These are phyloP conservation scores for Fusarium albidum DNA, from an alignment of 2,329 filamentous ascomycete genomes.

Conservation along the genomic window DNA sequence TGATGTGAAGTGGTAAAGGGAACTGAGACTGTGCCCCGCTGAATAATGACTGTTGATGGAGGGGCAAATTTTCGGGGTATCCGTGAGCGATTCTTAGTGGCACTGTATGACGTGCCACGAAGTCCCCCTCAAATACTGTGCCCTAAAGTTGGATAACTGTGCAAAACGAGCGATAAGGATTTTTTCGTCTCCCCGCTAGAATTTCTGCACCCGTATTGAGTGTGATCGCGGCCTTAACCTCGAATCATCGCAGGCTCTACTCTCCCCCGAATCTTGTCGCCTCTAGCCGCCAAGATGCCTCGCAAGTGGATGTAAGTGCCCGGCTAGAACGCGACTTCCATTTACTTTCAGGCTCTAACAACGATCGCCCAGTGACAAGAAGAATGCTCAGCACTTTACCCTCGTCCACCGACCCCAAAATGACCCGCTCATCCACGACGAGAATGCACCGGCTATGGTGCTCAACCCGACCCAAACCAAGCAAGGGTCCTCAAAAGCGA, in stretches of 20 bases:
- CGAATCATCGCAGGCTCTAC: constrained; percentile 17
- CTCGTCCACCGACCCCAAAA: constrained; percentile 97
- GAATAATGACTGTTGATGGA: constrained; percentile 54
- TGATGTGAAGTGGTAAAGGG: constrained; percentile 28
- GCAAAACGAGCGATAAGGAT: constrained; percentile 36
- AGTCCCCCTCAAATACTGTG: constrained; percentile 38
- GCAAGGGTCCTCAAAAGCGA: constrained; percentile 55
- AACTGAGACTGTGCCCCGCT: constrained; percentile 41
- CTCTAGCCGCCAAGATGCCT: constrained; percentile 67
- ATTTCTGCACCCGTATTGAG: constrained; percentile 42
- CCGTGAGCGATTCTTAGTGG: constrained; percentile 16
- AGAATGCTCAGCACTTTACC: constrained; percentile 89
- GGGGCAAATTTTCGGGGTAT: constrained; percentile 56
- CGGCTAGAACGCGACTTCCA: background rate
- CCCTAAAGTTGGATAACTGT: constrained; percentile 42
- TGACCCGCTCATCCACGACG: constrained; percentile 96
- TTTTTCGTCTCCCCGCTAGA: constrained; percentile 42
- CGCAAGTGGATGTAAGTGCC: constrained; percentile 71
- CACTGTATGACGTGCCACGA: constrained; percentile 39
- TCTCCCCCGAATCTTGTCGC: constrained; percentile 18
- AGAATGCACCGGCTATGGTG: constrained; percentile 87
- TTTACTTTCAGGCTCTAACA: constrained; percentile 14
- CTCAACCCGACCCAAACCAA: constrained; percentile 72
- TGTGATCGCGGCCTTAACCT: constrained; percentile 41
- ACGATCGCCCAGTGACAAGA: constrained; percentile 71